Evolutionary conservation across 2,329 filamentous ascomycete species (phyloP).

Genomic region (Emericellopsis atlantica): DNA sequence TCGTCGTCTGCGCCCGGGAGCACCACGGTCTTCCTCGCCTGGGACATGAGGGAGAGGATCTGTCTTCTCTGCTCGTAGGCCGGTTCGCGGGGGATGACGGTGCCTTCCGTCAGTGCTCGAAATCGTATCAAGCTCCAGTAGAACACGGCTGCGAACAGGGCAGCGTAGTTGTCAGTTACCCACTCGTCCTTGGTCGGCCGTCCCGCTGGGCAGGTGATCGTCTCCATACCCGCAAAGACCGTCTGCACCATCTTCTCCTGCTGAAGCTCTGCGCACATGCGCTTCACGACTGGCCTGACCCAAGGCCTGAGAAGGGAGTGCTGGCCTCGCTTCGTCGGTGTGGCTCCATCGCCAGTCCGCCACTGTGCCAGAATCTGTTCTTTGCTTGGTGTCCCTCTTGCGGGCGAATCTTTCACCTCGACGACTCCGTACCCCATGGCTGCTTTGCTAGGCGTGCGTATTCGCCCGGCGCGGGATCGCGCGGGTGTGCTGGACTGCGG

Average conservation of each 20-base stretch:
- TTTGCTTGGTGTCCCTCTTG: constrained; percentile 32
- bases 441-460: constrained; percentile 20
- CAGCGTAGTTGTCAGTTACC: constrained; percentile 33
- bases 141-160: constrained; percentile 46
- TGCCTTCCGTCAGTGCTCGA: constrained; percentile 23
- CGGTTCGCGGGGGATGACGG: constrained; percentile 18
- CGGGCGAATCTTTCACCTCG: constrained; percentile 19
- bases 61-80: constrained; percentile 22
- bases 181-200: constrained; percentile 32
- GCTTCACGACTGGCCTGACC: constrained; percentile 56
- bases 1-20: constrained; percentile 27
- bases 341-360: constrained; percentile 20
- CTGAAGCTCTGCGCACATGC: constrained; percentile 46
- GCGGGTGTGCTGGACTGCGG: constrained; percentile 24
- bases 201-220: constrained; percentile 31
- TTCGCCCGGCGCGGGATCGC: constrained; percentile 13
- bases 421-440: constrained; percentile 12
- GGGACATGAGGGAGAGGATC: constrained; percentile 28
- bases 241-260: constrained; percentile 55
- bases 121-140: constrained; percentile 45
- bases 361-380: constrained; percentile 28
- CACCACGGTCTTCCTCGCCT: constrained; percentile 26
- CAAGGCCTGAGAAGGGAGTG: constrained; percentile 38
- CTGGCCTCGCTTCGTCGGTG: constrained; percentile 24
- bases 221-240: constrained; percentile 61